Evolutionary conservation across 768 basidiomycete genomes (phyloP).

Genomic region (Suillus lakei): DNA sequence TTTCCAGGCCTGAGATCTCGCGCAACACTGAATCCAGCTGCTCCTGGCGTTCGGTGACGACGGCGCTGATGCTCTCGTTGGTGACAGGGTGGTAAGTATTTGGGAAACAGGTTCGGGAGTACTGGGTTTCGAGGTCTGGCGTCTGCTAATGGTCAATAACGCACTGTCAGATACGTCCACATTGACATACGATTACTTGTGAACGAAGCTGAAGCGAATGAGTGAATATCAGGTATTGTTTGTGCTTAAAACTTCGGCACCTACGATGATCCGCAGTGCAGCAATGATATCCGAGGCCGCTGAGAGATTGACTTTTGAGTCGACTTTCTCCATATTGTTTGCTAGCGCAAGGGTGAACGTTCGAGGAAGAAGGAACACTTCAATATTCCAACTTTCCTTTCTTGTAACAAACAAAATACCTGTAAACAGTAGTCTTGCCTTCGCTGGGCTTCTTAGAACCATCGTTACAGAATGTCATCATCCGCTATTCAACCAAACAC

Average conservation of each 20-base stretch:
- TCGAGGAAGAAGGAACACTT: too few relatives aligned
- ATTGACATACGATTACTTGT: not conserved
- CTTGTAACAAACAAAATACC: not conserved
- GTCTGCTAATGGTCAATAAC: not conserved
- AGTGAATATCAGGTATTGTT: too few relatives aligned
- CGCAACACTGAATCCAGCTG: constrained; percentile 19
- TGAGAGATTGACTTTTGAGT: not conserved
- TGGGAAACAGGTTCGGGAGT: not conserved
- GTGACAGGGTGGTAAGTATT: constrained; percentile 16
- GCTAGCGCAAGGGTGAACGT: too few relatives aligned
- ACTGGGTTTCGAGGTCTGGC: not conserved
- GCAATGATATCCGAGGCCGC: not conserved
- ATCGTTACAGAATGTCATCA: not conserved
- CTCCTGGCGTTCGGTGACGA: constrained; percentile 18
- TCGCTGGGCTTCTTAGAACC: not conserved
- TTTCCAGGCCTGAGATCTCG: constrained; percentile 4
- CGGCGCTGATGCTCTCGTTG: constrained; percentile 17
- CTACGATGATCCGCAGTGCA: not conserved
- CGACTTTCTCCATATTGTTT: not conserved
- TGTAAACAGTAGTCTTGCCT: too few relatives aligned
- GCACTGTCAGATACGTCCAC: not conserved
- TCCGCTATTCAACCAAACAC: not conserved
- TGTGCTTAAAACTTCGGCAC: too few relatives aligned
- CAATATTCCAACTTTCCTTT: not conserved
- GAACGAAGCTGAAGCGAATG: not conserved